Evolutionary conservation across 2,329 filamentous ascomycete genomes (phyloP).

Genomic region (Thermothelomyces thermophilus): DNA sequence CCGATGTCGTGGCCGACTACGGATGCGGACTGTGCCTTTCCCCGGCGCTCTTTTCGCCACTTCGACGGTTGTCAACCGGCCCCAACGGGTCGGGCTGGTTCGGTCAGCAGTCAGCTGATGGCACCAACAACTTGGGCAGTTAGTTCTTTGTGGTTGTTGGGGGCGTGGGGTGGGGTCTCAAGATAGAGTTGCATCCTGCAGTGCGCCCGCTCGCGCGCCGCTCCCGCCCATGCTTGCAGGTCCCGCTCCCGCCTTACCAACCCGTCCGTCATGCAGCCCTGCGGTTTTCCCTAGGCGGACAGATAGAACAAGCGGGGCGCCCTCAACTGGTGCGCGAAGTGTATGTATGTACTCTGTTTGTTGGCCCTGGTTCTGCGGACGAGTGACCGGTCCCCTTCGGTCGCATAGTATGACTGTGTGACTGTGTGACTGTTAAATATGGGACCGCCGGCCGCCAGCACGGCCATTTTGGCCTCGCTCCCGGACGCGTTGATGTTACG

Average conservation of each 20-base stretch:
- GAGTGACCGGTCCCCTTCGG: neutral
- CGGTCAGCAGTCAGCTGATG: slow-evolving; percentile 2
- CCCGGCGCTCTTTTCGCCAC: neutral
- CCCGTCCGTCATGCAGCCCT: slow-evolving; percentile 14
- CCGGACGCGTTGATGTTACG: too few relatives aligned
- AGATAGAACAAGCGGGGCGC: slow-evolving; percentile 15
- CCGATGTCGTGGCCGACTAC: neutral
- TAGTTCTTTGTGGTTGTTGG: neutral
- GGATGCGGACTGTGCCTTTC: slow-evolving; percentile 1
- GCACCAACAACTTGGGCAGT: slow-evolving; percentile 1
- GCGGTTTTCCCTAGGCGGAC: too few relatives aligned
- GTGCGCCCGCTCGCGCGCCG: slow-evolving; percentile 11
- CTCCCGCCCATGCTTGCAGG: slow-evolving; percentile 21
- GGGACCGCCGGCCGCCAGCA: neutral
- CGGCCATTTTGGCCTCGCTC: neutral
- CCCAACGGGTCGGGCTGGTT: neutral
- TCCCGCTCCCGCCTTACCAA: slow-evolving; percentile 1
- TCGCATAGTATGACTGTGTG: neutral
- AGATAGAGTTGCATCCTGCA: slow-evolving; percentile 15
- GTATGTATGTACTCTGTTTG: too few relatives aligned
- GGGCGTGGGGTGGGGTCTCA: neutral
- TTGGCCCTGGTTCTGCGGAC: slow-evolving; percentile 2
- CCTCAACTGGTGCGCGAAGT: neutral
- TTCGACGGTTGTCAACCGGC: neutral
- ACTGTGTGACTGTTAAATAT: too few relatives aligned